phyloP scores from a whole-genome alignment of 306 rosid genomes.

The Corylus avellana region DNA sequence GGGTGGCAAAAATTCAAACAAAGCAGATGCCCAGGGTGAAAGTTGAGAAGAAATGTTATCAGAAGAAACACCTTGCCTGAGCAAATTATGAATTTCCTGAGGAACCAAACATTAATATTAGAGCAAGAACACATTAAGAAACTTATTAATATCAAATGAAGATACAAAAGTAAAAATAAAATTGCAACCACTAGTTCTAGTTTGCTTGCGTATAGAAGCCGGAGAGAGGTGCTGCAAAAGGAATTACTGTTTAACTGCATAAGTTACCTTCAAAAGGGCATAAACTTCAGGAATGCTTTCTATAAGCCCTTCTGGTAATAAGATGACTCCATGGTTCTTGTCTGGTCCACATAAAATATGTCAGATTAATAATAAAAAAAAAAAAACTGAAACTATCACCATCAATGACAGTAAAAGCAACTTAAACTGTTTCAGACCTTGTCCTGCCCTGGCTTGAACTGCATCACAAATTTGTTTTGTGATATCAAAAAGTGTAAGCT shows the following conservation, averaged over 20 bases:
- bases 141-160: background rate
- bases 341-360: constrained; percentile 44
- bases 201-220: background rate
- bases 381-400: constrained; percentile 11
- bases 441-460: constrained; percentile 85
- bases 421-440: constrained; percentile 56
- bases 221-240: background rate
- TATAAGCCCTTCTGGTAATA: constrained; percentile 93
- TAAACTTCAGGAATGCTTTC: constrained; percentile 99
- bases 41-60: constrained; percentile 80
- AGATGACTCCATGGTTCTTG: constrained; percentile 92
- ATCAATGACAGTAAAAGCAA: background rate
- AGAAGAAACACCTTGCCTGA: constrained; percentile 66
- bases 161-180: background rate
- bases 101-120: constrained; percentile 24
- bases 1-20: constrained; percentile 90
- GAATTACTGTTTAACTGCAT: background rate
- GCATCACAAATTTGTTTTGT: constrained; percentile 87
- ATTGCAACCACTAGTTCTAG: background rate
- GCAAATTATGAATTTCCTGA: constrained; percentile 93
- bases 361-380: constrained; percentile 9
- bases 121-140: background rate
- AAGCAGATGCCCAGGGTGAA: constrained; percentile 98
- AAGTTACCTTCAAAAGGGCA: constrained; percentile 84
- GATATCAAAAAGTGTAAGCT: constrained; percentile 88